phyloP scores from a whole-genome alignment of 805 yeast species.

The Yarrowia keelungensis region DNA sequence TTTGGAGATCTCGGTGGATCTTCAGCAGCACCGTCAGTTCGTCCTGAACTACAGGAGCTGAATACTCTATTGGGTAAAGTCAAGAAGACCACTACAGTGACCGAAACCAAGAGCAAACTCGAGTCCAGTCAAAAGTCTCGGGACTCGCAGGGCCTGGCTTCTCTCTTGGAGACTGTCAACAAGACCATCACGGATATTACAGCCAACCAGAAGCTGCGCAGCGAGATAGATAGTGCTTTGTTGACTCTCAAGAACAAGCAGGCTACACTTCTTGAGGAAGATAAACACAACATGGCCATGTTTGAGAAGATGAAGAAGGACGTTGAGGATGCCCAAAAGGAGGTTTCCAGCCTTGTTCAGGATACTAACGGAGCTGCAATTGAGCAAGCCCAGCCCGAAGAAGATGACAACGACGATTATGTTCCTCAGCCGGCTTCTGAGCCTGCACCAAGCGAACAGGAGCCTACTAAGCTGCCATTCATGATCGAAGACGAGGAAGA shows the following conservation, averaged over 20 bases:
- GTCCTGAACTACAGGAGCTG: constrained; percentile 26
- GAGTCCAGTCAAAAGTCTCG: constrained; percentile 20
- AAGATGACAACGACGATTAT: constrained; percentile 16
- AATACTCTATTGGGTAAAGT: constrained; percentile 21
- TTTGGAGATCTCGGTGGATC: constrained; percentile 33
- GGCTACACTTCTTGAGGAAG: constrained; percentile 24
- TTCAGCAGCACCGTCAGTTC: not conserved
- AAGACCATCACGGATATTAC: constrained; percentile 15
- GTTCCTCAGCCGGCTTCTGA: constrained; percentile 24
- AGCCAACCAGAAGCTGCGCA: constrained; percentile 24
- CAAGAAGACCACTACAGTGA: constrained; percentile 24
- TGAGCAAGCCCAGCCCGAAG: not conserved
- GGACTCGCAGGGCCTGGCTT: not conserved
- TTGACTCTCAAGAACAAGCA: constrained; percentile 27
- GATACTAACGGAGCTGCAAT: constrained; percentile 6
- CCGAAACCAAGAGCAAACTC: constrained; percentile 25
- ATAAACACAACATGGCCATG: constrained; percentile 23
- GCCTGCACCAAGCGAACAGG: not conserved
- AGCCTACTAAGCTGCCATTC: not conserved
- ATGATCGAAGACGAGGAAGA: not conserved
- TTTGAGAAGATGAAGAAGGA: constrained; percentile 27
- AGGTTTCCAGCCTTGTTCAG: constrained; percentile 15
- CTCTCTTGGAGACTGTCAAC: constrained; percentile 22
- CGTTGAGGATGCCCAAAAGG: constrained; percentile 14
- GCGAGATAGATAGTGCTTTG: constrained; percentile 7